Percentiles rank a stretch among this genome's conserved stretches.
Evolutionary conservation across 768 basidiomycete genomes (phyloP).

Genomic region (Dentipellis sp.): DNA sequence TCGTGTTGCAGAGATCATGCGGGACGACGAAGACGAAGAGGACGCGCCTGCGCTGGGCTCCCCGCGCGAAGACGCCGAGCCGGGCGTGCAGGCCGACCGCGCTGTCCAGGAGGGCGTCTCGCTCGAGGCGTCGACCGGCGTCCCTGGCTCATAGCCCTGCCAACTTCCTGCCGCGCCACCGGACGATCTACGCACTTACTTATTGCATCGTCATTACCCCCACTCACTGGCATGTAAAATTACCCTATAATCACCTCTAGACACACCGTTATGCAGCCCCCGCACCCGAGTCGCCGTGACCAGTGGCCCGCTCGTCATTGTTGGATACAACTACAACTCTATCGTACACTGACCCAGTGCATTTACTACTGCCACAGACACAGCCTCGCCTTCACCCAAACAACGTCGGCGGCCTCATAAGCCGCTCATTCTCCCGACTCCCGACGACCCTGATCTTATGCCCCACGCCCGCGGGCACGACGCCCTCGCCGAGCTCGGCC

Average conservation of each 20-base stretch:
- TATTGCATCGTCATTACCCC: constrained; percentile 13
- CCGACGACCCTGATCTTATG: constrained; percentile 51
- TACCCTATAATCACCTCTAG: neutral
- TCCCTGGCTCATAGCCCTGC: neutral
- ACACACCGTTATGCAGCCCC: too few species aligned
- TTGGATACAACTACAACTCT: too few species aligned
- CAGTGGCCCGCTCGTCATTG: too few species aligned
- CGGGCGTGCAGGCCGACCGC: neutral
- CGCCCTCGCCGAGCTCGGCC: constrained; percentile 59
- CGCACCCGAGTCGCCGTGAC: too few species aligned
- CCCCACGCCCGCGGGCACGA: constrained; percentile 73
- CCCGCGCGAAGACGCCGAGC: neutral
- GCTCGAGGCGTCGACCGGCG: neutral
- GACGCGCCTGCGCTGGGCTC: neutral
- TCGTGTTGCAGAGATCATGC: constrained; percentile 9
- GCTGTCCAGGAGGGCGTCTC: neutral
- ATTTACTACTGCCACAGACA: too few species aligned
- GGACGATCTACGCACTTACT: neutral
- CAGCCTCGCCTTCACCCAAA: too few species aligned
- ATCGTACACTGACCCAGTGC: too few species aligned
- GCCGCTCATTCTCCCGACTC: constrained; percentile 30
- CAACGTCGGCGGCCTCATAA: neutral
- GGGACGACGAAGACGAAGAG: constrained; percentile 11
- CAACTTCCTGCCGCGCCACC: neutral
- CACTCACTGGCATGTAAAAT: constrained; percentile 13